Conservation (phyloP, 73 alveolate genomes). For the Halteria grandinella region DNA sequence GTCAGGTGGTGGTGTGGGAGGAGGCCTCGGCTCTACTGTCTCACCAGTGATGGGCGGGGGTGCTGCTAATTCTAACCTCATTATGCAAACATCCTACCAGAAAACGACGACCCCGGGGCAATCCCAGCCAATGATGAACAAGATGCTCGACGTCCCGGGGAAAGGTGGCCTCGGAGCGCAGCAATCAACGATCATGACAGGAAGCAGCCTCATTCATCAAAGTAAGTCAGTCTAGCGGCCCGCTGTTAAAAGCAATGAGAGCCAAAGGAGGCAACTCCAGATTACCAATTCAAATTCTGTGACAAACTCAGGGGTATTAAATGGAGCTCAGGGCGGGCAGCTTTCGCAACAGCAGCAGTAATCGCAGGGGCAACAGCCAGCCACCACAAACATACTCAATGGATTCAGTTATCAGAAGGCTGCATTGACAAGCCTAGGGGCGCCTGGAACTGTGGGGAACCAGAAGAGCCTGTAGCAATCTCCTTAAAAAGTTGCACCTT, state of each 20-base stretch:
- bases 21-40: slow-evolving; percentile 18
- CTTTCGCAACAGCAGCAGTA: no score
- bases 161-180: background rate
- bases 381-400: slow-evolving; percentile 28
- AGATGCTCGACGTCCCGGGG: no score
- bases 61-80: slow-evolving; percentile 13
- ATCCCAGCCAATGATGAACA: no score
- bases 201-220: slow-evolving; percentile 27
- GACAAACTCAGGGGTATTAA: background rate
- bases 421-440: slow-evolving; percentile 20
- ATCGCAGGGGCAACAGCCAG: background rate
- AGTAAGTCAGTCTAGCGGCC: slow-evolving; percentile 30
- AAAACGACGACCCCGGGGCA: no score
- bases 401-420: slow-evolving; percentile 38
- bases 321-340: no score
- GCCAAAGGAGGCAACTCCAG: slow-evolving; percentile 20
- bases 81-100: slow-evolving; percentile 36
- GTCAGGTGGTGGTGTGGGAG: slow-evolving; percentile 31
- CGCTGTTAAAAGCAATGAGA: slow-evolving; percentile 41
- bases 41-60: background rate
- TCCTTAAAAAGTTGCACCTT: slow-evolving; percentile 26
- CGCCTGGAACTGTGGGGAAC: no score
- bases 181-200: slow-evolving; percentile 18
- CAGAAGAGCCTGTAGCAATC: slow-evolving; percentile 15
- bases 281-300: slow-evolving; percentile 37